Percentiles rank a stretch among this genome's conserved stretches.
These are phyloP conservation scores for Podaxis sp. DNA, from an alignment of 768 basidiomycete species.

Conservation along the genomic window DNA sequence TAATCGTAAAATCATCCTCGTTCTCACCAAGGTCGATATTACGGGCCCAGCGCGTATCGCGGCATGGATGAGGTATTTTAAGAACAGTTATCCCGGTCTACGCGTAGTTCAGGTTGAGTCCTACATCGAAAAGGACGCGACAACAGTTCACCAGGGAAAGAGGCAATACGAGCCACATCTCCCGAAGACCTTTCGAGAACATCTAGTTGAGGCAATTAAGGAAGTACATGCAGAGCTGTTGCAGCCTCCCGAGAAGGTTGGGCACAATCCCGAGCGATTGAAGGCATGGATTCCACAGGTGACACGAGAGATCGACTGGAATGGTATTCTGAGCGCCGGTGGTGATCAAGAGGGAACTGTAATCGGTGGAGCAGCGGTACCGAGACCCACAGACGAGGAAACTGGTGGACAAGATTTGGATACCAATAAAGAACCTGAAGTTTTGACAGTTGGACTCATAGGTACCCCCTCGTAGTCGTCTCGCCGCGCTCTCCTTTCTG, in stretches of 20 bases:
- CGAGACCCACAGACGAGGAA: slow-evolving; percentile 19
- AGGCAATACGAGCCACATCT: slow-evolving; percentile 60
- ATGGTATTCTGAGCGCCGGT: slow-evolving; percentile 43
- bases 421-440: slow-evolving; percentile 33
- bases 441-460: slow-evolving; percentile 78
- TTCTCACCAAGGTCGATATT: slow-evolving; percentile 88
- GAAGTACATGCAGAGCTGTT: slow-evolving; percentile 65
- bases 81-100: slow-evolving; percentile 44
- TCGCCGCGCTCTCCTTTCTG: neutral
- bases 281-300: slow-evolving; percentile 64
- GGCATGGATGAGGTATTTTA: slow-evolving; percentile 64
- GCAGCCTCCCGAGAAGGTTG: slow-evolving; percentile 59
- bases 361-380: slow-evolving; percentile 38
- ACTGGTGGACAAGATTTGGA: slow-evolving; percentile 19
- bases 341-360: slow-evolving; percentile 39
- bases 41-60: slow-evolving; percentile 58
- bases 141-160: slow-evolving; percentile 39
- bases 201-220: slow-evolving; percentile 61
- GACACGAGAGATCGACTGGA: slow-evolving; percentile 71
- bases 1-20: slow-evolving; percentile 55
- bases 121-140: slow-evolving; percentile 51
- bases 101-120: slow-evolving; percentile 75
- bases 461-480: slow-evolving; percentile 34
- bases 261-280: slow-evolving; percentile 41
- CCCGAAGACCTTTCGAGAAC: slow-evolving; percentile 57